These are phyloP conservation scores for Lumnitzera littorea DNA, from an alignment of 345 rosid genomes.

Conservation along the genomic window DNA sequence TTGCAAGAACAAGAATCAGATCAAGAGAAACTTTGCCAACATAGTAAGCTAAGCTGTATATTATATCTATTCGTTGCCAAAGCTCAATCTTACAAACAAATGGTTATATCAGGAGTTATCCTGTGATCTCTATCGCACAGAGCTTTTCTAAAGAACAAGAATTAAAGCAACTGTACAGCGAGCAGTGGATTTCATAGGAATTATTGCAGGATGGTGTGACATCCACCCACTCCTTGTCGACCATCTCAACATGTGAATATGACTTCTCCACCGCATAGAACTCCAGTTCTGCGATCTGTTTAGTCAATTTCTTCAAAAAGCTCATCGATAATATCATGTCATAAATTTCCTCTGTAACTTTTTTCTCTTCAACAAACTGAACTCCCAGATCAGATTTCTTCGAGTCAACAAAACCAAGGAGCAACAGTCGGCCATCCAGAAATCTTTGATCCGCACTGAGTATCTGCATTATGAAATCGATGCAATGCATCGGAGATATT, in stretches of 20 bases:
- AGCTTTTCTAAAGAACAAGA: slow-evolving; percentile 42
- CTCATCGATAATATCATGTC: slow-evolving; percentile 42
- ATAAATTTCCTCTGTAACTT: slow-evolving; percentile 21
- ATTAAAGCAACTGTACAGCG: slow-evolving; percentile 43
- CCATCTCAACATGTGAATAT: slow-evolving; percentile 44
- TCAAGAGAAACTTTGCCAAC: too few species aligned
- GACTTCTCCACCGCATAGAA: slow-evolving; percentile 30
- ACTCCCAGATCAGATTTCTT: slow-evolving; percentile 50
- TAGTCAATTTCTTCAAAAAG: slow-evolving; percentile 32
- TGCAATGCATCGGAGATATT: too few species aligned
- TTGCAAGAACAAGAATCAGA: background rate
- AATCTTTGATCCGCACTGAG: slow-evolving; percentile 16
- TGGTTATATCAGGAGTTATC: slow-evolving; percentile 5
- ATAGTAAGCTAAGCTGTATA: too few species aligned
- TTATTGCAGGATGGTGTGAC: slow-evolving; percentile 48
- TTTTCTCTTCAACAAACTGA: slow-evolving; percentile 21
- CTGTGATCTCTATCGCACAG: slow-evolving; percentile 48
- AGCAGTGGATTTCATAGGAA: slow-evolving; percentile 48
- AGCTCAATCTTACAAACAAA: background rate
- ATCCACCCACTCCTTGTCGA: slow-evolving; percentile 60
- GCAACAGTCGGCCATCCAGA: slow-evolving; percentile 23
- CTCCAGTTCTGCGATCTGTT: slow-evolving; percentile 32
- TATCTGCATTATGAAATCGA: slow-evolving; percentile 33
- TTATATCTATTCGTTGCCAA: background rate
- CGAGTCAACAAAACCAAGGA: slow-evolving; percentile 41